phyloP scores from a whole-genome alignment of 2,329 filamentous ascomycete genomes.

The Ceratocystis colombiana region DNA sequence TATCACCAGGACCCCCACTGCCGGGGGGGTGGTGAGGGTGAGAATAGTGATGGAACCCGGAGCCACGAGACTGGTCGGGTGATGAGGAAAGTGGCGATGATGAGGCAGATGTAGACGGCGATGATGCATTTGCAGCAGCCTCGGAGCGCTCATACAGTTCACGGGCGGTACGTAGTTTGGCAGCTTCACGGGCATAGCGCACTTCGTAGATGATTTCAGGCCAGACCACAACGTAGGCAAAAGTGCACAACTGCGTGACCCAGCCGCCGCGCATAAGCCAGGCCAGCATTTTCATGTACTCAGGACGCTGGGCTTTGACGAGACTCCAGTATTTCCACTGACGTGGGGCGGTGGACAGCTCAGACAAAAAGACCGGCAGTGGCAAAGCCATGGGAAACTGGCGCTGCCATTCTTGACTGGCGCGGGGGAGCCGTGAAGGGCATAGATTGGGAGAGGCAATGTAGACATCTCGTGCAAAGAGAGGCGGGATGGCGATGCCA shows the following conservation, averaged over 20 bases:
- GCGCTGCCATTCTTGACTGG: conserved; percentile 61
- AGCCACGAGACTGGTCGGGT: conserved; percentile 3
- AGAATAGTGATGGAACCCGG: not conserved
- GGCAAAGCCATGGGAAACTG: conserved; percentile 75
- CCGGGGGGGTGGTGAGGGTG: conserved; percentile 22
- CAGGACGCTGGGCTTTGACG: conserved; percentile 63
- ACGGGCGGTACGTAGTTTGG: conserved; percentile 41
- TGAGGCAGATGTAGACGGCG: conserved; percentile 21
- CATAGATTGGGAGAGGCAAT: conserved; percentile 86
- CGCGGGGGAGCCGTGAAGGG: conserved; percentile 56
- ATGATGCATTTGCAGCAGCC: conserved; percentile 27
- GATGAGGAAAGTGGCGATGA: conserved; percentile 1
- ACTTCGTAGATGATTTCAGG: conserved; percentile 75
- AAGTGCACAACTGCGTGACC: conserved; percentile 87
- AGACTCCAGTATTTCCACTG: conserved; percentile 78
- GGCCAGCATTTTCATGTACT: conserved; percentile 82
- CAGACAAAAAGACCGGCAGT: conserved; percentile 76
- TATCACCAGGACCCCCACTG: not conserved
- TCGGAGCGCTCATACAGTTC: conserved; percentile 17
- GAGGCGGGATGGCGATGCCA: conserved; percentile 79
- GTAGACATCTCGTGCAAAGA: conserved; percentile 83
- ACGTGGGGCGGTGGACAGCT: conserved; percentile 68
- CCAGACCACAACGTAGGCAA: conserved; percentile 77
- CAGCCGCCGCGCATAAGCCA: conserved; percentile 89
- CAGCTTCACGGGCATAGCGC: conserved; percentile 57